Evolutionary conservation across 306 rosid genomes (phyloP).

Genomic region (Pyrus pyrifolia): DNA sequence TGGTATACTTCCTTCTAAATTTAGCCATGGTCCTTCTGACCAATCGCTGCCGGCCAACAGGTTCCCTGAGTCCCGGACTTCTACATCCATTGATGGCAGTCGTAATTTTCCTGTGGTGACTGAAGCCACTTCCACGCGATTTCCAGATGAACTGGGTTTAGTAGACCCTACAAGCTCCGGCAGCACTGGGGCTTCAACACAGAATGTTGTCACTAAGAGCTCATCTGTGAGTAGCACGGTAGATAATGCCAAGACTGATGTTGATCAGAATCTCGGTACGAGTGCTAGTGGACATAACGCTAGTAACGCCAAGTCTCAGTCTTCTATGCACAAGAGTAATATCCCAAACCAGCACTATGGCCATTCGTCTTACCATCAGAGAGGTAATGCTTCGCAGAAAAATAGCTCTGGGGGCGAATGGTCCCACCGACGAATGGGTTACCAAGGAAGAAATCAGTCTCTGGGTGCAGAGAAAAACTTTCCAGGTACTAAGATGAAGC

Average conservation of each 20-base stretch:
- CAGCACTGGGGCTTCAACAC: constrained; percentile 36
- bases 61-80: constrained; percentile 42
- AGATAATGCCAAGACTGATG: constrained; percentile 41
- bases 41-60: constrained; percentile 45
- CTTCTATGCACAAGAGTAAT: constrained; percentile 39
- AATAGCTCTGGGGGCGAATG: constrained; percentile 64
- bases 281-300: constrained; percentile 39
- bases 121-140: constrained; percentile 50
- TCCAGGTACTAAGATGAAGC: constrained; percentile 66
- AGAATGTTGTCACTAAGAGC: constrained; percentile 26
- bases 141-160: constrained; percentile 75
- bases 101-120: constrained; percentile 45
- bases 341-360: constrained; percentile 50
- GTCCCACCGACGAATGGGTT: constrained; percentile 67
- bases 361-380: constrained; percentile 60
- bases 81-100: constrained; percentile 52
- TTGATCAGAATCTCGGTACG: constrained; percentile 33
- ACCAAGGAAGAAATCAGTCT: constrained; percentile 76
- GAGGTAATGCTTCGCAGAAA: constrained; percentile 59
- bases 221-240: constrained; percentile 25
- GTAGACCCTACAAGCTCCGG: constrained; percentile 47
- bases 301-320: constrained; percentile 34
- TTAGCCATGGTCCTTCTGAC: constrained; percentile 53
- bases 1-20: constrained; percentile 47
- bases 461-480: constrained; percentile 55